These are phyloP conservation scores for Batkoa obscura DNA, from an alignment of 371 early-diverging fungal genomes.

Conservation along the genomic window DNA sequence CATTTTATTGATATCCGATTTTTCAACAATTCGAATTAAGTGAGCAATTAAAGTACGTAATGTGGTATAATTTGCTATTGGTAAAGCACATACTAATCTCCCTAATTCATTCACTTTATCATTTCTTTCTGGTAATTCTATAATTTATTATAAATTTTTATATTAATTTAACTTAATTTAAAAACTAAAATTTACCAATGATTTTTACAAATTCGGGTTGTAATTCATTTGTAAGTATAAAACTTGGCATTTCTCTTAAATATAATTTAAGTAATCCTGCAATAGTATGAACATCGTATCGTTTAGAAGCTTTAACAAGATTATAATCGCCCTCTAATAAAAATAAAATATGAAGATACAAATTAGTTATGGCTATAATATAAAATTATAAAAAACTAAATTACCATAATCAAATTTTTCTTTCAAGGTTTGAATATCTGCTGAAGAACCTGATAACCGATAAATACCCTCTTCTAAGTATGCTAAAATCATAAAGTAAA, in stretches of 20 bases:
- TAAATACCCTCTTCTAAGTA: slow-evolving; percentile 89
- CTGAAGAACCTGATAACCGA: slow-evolving; percentile 63
- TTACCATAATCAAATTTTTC: slow-evolving; percentile 49
- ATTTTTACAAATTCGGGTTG: slow-evolving; percentile 57
- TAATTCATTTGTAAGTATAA: slow-evolving; percentile 59
- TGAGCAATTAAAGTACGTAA: slow-evolving; percentile 75
- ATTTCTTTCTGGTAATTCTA: slow-evolving; percentile 21
- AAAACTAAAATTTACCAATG: slow-evolving; percentile 24
- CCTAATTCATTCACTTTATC: slow-evolving; percentile 58
- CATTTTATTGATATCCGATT: slow-evolving; percentile 77
- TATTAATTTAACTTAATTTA: no score
- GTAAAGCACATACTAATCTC: slow-evolving; percentile 52
- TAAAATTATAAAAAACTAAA: no score
- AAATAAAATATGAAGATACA: slow-evolving; percentile 8
- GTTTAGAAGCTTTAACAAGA: slow-evolving; percentile 21
- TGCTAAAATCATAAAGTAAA: slow-evolving; percentile 11
- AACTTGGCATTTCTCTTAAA: slow-evolving; percentile 71
- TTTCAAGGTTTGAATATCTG: slow-evolving; percentile 48
- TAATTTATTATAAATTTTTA: no score
- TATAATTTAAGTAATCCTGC: slow-evolving; percentile 84
- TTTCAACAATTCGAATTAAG: slow-evolving; percentile 66
- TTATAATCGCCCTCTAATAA: slow-evolving; percentile 19
- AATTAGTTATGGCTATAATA: no score
- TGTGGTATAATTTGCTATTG: slow-evolving; percentile 70
- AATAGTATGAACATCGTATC: slow-evolving; percentile 76